Evolutionary conservation across 306 rosid species (phyloP).

Genomic region (Malus asiatica): DNA sequence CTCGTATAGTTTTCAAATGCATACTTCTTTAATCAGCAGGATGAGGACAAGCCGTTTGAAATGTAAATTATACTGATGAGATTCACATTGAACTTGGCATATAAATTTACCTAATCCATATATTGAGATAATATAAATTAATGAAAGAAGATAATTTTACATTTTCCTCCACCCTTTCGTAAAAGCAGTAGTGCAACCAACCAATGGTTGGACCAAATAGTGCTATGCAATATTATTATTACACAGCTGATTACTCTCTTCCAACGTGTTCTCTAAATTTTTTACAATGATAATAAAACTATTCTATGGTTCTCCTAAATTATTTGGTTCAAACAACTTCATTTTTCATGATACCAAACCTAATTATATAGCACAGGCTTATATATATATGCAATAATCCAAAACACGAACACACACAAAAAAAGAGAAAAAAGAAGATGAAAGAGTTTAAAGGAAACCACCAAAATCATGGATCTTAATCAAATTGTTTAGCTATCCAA

Average conservation of each 20-base stretch:
- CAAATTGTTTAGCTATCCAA: background rate
- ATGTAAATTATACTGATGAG: background rate
- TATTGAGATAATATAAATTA: conserved; percentile 4
- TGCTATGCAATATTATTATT: conserved; percentile 16
- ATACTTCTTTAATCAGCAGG: background rate
- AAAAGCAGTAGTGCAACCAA: conserved; percentile 7
- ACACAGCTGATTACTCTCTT: conserved; percentile 1
- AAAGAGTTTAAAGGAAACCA: background rate
- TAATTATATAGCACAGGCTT: background rate
- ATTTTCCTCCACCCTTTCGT: background rate
- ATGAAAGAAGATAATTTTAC: background rate
- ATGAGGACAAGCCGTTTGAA: background rate
- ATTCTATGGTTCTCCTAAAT: background rate
- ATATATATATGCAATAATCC: background rate
- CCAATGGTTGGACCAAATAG: conserved; percentile 5
- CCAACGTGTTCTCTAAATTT: conserved; percentile 37
- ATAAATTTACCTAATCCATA: background rate
- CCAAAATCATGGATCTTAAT: background rate
- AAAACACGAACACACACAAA: background rate
- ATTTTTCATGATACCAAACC: conserved; percentile 7
- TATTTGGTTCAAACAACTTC: background rate
- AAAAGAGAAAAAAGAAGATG: background rate
- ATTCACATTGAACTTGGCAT: background rate
- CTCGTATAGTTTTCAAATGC: background rate
- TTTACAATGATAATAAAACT: conserved; percentile 1